Evolutionary conservation across 192 early-diverging fungal species (phyloP).

Genomic region (Funneliformis mosseae): DNA sequence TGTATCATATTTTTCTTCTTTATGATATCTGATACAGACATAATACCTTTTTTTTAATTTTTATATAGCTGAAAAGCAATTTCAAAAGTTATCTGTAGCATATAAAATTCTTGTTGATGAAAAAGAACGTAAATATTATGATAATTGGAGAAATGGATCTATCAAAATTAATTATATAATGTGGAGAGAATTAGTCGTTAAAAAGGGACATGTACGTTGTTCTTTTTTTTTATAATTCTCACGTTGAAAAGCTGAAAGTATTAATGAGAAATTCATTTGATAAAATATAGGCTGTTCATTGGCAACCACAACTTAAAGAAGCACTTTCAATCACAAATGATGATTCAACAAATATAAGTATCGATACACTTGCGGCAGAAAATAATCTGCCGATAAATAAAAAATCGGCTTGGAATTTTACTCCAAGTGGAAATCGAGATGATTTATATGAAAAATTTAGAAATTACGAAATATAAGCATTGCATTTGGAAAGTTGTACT

Average conservation of each 20-base stretch:
- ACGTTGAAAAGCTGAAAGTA: neutral
- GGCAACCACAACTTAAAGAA: neutral
- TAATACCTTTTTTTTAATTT: neutral
- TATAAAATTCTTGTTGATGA: constrained; percentile 13
- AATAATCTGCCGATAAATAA: neutral
- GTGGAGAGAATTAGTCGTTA: constrained; percentile 15
- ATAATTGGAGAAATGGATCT: constrained; percentile 16
- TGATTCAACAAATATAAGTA: neutral
- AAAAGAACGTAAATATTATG: constrained; percentile 6
- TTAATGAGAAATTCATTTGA: neutral
- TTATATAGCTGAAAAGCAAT: constrained; percentile 1
- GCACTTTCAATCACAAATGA: neutral
- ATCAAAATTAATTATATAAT: constrained; percentile 15
- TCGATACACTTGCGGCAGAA: neutral
- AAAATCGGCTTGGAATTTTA: neutral
- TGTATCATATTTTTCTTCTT: neutral
- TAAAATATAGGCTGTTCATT: constrained; percentile 18
- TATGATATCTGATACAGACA: neutral
- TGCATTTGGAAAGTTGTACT: too few relatives aligned
- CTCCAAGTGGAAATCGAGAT: neutral
- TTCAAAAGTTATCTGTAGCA: constrained; percentile 3
- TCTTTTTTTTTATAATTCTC: neutral
- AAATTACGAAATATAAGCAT: constrained; percentile 27
- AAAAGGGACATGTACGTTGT: constrained; percentile 18
- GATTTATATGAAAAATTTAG: constrained; percentile 31